Conservation (phyloP, 164 flowering plant species). For the Tetracentron sinense region DNA sequence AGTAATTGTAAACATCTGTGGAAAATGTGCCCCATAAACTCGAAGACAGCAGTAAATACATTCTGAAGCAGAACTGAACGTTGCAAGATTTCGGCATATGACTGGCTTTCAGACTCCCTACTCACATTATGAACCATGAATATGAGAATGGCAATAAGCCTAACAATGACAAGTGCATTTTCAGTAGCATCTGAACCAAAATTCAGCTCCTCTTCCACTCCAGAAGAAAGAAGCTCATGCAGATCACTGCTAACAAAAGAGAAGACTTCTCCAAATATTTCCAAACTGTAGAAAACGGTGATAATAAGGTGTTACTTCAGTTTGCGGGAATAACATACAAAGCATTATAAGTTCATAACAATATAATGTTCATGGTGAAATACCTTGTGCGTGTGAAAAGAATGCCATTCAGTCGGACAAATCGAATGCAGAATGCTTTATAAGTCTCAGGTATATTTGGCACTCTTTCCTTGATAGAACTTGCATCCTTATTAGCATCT, state of each 20-base stretch:
- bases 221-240: slow-evolving; percentile 66
- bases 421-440: slow-evolving; percentile 64
- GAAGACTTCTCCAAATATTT: slow-evolving; percentile 75
- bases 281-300: slow-evolving; percentile 52
- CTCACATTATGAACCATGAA: slow-evolving; percentile 73
- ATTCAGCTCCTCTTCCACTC: slow-evolving; percentile 57
- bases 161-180: slow-evolving; percentile 60
- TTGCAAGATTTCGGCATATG: slow-evolving; percentile 91
- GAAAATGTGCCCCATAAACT: slow-evolving; percentile 67
- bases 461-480: slow-evolving; percentile 32
- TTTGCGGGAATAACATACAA: not conserved
- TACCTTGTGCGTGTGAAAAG: slow-evolving; percentile 96
- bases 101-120: slow-evolving; percentile 68
- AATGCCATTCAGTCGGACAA: slow-evolving; percentile 89
- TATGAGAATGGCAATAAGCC: slow-evolving; percentile 71
- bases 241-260: slow-evolving; percentile 50
- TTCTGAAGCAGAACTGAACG: slow-evolving; percentile 75
- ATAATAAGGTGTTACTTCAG: not conserved
- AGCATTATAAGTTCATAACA: not conserved
- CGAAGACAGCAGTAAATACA: slow-evolving; percentile 78
- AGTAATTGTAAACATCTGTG: slow-evolving; percentile 56
- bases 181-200: slow-evolving; percentile 74
- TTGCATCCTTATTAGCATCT: slow-evolving; percentile 37
- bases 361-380: not conserved
- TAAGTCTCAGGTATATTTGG: slow-evolving; percentile 31